Conservation (phyloP, 2,329 filamentous ascomycete genomes). For the Hirsutella minnesotensis region DNA sequence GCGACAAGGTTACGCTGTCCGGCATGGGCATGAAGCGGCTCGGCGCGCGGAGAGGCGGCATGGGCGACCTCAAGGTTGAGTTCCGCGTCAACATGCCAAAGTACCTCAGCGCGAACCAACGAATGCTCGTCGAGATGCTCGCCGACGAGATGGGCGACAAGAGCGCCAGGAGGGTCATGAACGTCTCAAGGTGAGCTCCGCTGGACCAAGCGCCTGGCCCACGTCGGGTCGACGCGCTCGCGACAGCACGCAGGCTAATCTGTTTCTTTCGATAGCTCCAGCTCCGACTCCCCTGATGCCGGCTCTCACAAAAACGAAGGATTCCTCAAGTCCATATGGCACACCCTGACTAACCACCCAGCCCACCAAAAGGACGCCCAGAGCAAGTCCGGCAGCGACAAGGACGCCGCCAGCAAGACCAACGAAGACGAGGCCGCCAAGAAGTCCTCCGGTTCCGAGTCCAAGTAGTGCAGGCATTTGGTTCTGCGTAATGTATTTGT, state of each 20-base stretch:
- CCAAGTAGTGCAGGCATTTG: constrained; percentile 4
- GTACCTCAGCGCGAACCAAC: constrained; percentile 81
- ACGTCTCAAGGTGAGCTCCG: constrained; percentile 38
- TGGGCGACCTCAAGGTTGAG: constrained; percentile 82
- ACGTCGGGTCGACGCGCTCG: too few relatives aligned
- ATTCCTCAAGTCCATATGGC: constrained; percentile 88
- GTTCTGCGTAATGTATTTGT: background rate
- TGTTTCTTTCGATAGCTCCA: constrained; percentile 1
- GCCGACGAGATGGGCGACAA: constrained; percentile 94
- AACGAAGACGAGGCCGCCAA: constrained; percentile 18
- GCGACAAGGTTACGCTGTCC: constrained; percentile 77
- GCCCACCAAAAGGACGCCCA: constrained; percentile 33
- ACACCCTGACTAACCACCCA: constrained; percentile 72
- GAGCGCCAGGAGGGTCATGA: constrained; percentile 86
- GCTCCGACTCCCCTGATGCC: constrained; percentile 13
- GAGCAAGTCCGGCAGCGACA: constrained; percentile 11
- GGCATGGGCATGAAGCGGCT: constrained; percentile 94
- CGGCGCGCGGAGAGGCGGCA: constrained; percentile 49
- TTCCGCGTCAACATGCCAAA: constrained; percentile 95
- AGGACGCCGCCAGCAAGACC: constrained; percentile 11
- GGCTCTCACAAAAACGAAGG: constrained; percentile 67
- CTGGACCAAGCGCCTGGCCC: too few relatives aligned
- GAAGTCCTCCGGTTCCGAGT: constrained; percentile 22
- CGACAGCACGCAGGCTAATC: background rate
- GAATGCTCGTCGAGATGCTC: constrained; percentile 87